Evolutionary conservation across 306 rosid genomes (phyloP).

Genomic region (Vigna radiata): DNA sequence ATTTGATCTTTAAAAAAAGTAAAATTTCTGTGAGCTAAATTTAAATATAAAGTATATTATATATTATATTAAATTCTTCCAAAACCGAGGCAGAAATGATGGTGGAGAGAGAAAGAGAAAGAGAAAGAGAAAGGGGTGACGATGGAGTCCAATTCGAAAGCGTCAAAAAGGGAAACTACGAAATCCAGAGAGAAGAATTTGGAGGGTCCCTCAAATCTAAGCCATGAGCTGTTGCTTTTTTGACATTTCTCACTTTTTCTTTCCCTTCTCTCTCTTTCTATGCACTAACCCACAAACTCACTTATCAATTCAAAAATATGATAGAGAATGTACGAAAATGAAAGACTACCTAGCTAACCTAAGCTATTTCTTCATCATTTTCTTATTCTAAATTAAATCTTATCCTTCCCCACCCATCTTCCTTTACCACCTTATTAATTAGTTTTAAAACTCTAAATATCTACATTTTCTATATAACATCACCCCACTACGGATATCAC

Average conservation of each 20-base stretch:
- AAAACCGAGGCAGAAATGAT: not conserved
- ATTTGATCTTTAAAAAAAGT: no score
- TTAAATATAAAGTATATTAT: not conserved
- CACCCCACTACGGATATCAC: no score
- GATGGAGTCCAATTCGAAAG: slow-evolving; percentile 27
- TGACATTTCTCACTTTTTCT: slow-evolving; percentile 50
- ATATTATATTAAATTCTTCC: not conserved
- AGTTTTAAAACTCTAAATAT: no score
- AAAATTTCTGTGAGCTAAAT: no score
- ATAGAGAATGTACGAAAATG: slow-evolving; percentile 33
- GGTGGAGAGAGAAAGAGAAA: not conserved
- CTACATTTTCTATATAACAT: no score
- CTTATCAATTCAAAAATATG: not conserved
- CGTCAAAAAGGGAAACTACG: slow-evolving; percentile 65
- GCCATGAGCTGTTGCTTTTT: slow-evolving; percentile 64
- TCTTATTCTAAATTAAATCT: slow-evolving; percentile 19
- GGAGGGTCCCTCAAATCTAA: slow-evolving; percentile 84
- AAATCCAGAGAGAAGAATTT: slow-evolving; percentile 57
- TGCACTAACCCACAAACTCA: slow-evolving; percentile 32
- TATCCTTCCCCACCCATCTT: slow-evolving; percentile 3
- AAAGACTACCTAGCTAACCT: slow-evolving; percentile 20
- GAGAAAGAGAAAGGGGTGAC: not conserved
- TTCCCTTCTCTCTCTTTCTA: not conserved
- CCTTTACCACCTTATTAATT: no score
- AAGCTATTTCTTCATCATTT: slow-evolving; percentile 31